Conservation (phyloP, 768 basidiomycete genomes). For the Suillus lakei region DNA sequence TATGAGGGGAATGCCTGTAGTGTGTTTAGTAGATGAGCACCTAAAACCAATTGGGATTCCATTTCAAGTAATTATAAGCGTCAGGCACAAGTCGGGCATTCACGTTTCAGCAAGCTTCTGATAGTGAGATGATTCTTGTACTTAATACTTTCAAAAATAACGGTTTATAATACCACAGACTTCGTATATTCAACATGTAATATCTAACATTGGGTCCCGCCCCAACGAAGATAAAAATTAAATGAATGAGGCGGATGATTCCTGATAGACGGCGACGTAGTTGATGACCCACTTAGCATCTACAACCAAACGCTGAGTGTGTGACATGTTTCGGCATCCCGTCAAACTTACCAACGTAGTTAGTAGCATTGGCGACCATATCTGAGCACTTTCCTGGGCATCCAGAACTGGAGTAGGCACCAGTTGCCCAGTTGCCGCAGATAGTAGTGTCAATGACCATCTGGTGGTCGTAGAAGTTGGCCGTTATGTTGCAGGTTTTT, state of each 20-base stretch:
- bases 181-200: neutral
- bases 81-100: neutral
- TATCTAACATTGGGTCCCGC: neutral
- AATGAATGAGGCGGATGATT: neutral
- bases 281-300: constrained; percentile 63
- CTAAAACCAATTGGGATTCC: too few species aligned
- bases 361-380: constrained; percentile 57
- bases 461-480: constrained; percentile 59
- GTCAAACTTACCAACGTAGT: constrained; percentile 49
- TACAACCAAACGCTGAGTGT: constrained; percentile 23
- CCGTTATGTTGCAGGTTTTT: constrained; percentile 49
- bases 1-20: too few species aligned
- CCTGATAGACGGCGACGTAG: constrained; percentile 58
- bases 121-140: neutral
- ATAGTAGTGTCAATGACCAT: constrained; percentile 47
- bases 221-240: neutral
- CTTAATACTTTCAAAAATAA: neutral
- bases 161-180: neutral
- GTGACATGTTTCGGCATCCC: constrained; percentile 23
- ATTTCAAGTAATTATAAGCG: too few species aligned
- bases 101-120: too few species aligned
- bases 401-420: constrained; percentile 31
- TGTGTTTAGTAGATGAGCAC: too few species aligned
- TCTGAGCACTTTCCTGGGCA: constrained; percentile 49
- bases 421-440: constrained; percentile 36